Evolutionary conservation across 805 yeast genomes (phyloP).

Genomic region (Lipomyces mesembrius): DNA sequence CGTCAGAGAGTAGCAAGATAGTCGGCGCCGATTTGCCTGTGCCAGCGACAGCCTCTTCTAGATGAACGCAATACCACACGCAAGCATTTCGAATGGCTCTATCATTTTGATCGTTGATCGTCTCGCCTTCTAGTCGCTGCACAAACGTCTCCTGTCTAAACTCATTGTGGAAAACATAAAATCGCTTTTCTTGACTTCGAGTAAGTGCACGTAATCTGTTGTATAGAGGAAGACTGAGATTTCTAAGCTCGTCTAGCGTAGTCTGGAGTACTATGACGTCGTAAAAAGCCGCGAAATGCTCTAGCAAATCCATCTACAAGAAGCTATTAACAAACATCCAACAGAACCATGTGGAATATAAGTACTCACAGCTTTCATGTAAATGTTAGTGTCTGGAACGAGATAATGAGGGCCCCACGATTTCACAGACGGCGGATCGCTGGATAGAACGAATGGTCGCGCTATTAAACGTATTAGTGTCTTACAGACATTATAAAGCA

Average conservation of each 20-base stretch:
- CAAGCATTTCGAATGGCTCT: conserved; percentile 81
- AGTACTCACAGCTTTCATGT: conserved; percentile 63
- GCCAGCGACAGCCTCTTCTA: conserved; percentile 45
- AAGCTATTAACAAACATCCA: background rate
- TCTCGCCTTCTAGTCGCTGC: conserved; percentile 65
- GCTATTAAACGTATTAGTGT: conserved; percentile 4
- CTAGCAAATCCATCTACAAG: conserved; percentile 75
- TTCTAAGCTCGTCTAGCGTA: conserved; percentile 89
- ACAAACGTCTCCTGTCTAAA: conserved; percentile 74
- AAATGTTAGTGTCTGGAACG: conserved; percentile 85
- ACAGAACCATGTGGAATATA: background rate
- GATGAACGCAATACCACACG: conserved; percentile 72
- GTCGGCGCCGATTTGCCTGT: conserved; percentile 39
- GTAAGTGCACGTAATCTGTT: conserved; percentile 78
- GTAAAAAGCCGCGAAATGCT: conserved; percentile 71
- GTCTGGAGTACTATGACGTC: conserved; percentile 96
- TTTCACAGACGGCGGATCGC: conserved; percentile 54
- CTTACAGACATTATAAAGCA: background rate
- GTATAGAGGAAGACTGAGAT: conserved; percentile 84
- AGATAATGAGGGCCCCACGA: conserved; percentile 75
- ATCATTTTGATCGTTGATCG: conserved; percentile 88
- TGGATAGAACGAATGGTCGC: conserved; percentile 68
- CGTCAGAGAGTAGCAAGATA: conserved; percentile 67
- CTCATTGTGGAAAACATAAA: conserved; percentile 91
- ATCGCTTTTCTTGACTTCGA: conserved; percentile 76